Evolutionary conservation across 345 rosid genomes (phyloP).

Genomic region (Brassica carinata): DNA sequence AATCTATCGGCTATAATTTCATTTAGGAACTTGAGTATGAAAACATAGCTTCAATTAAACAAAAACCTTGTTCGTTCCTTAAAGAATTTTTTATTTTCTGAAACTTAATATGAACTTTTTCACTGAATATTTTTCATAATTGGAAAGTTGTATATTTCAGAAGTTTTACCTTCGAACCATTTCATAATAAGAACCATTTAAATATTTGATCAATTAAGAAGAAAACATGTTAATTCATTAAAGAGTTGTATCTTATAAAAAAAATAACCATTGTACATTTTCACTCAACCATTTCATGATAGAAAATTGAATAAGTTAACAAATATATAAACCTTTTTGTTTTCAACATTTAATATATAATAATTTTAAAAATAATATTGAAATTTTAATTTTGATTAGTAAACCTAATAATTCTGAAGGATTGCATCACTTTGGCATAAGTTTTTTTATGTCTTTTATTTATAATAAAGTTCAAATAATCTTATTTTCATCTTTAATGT

Average conservation of each 20-base stretch:
- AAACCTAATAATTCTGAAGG: neutral
- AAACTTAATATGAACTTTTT: too few relatives aligned
- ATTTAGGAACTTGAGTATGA: neutral
- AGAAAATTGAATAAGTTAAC: too few relatives aligned
- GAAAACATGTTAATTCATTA: neutral
- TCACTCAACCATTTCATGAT: neutral
- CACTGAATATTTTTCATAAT: neutral
- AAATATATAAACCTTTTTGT: too few relatives aligned
- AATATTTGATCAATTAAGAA: neutral
- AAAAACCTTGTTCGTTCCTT: neutral
- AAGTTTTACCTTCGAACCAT: neutral
- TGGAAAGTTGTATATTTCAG: neutral
- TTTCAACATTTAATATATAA: too few relatives aligned
- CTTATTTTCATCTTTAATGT: neutral
- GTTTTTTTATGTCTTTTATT: too few relatives aligned
- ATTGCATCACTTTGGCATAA: neutral
- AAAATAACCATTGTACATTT: neutral
- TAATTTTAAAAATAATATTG: too few relatives aligned
- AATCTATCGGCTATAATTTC: neutral
- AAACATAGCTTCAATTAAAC: neutral
- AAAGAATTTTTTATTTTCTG: neutral
- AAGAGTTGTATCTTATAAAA: too few relatives aligned
- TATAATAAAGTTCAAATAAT: too few relatives aligned
- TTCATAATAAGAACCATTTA: neutral
- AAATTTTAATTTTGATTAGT: neutral